Percentiles rank a stretch among this genome's conserved stretches.
Evolutionary conservation across 1,139 yeast genomes (phyloP).

Genomic region (Nematodospora anomalae): DNA sequence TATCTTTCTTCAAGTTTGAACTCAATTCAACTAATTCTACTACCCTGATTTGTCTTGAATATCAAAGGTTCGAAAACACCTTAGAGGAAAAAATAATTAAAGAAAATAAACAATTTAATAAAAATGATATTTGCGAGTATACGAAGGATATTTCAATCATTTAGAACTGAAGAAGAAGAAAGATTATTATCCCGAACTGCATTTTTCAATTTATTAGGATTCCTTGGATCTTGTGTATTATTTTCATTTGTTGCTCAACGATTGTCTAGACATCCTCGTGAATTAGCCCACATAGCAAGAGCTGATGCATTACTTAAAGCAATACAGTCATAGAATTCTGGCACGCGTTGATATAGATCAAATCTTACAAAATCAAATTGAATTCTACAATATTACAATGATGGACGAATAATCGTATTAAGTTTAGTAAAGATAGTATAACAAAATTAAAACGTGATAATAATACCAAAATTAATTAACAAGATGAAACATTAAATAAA

Average conservation of each 20-base stretch:
- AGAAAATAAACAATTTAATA: not conserved
- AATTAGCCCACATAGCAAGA: conserved; percentile 33
- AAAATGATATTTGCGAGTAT: conserved; percentile 62
- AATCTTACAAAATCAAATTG: too few relatives aligned
- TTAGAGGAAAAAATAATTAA: too few relatives aligned
- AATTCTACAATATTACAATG: too few relatives aligned
- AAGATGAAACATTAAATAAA: not conserved
- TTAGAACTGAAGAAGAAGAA: conserved; percentile 85
- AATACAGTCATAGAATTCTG: conserved; percentile 17
- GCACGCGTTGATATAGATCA: too few relatives aligned
- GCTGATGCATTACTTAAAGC: conserved; percentile 29
- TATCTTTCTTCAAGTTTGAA: conserved; percentile 1
- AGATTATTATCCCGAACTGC: conserved; percentile 74
- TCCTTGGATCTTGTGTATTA: conserved; percentile 74
- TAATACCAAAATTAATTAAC: not conserved
- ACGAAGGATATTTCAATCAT: conserved; percentile 76
- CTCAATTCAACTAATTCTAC: too few relatives aligned
- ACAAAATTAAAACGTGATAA: too few relatives aligned
- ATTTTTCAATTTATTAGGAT: conserved; percentile 79
- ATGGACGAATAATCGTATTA: too few relatives aligned
- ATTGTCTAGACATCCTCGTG: conserved; percentile 42
- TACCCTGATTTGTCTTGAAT: too few relatives aligned
- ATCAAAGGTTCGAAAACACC: not conserved
- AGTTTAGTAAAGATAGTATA: too few relatives aligned
- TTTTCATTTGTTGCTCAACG: conserved; percentile 81